Evolutionary conservation across 2,329 filamentous ascomycete species (phyloP).

Genomic region (Ophiocordyceps camponoti-leonardi): DNA sequence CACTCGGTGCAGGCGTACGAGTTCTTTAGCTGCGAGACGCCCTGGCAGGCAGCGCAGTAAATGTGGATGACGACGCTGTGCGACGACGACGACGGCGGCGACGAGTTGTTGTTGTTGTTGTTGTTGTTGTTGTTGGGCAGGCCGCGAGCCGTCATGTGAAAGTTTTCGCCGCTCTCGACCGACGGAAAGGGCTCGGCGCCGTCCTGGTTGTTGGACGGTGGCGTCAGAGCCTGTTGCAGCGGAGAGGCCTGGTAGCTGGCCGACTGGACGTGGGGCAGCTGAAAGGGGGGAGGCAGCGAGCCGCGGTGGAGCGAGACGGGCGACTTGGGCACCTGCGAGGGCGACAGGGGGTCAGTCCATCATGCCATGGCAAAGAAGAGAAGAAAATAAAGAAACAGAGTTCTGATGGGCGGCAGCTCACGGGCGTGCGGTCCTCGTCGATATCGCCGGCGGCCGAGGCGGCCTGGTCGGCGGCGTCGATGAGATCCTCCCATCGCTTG

Average conservation of each 20-base stretch:
- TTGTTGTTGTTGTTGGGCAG: conserved; percentile 22
- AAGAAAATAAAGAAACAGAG: too few relatives aligned
- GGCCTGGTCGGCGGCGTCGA: conserved; percentile 58
- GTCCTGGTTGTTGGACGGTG: conserved; percentile 53
- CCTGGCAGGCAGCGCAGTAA: conserved; percentile 77
- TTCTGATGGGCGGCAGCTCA: conserved; percentile 25
- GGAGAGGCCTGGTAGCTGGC: conserved; percentile 75
- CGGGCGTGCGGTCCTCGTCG: conserved; percentile 79
- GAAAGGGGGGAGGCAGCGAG: conserved; percentile 44
- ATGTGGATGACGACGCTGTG: conserved; percentile 56
- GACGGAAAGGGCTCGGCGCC: conserved; percentile 71
- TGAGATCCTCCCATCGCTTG: conserved; percentile 90
- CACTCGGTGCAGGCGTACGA: conserved; percentile 94
- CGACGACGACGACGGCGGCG: conserved; percentile 52
- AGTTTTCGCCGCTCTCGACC: conserved; percentile 62
- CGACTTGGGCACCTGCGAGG: conserved; percentile 42
- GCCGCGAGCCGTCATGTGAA: conserved; percentile 50
- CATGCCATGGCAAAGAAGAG: too few relatives aligned
- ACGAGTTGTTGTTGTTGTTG: conserved; percentile 30
- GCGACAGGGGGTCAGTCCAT: neutral
- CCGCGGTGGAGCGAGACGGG: conserved; percentile 45
- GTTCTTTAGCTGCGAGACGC: conserved; percentile 58
- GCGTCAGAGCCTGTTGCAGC: conserved; percentile 77
- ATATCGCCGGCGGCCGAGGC: conserved; percentile 83
- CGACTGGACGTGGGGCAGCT: conserved; percentile 41